Conservation (phyloP, 1,284 basidiomycete species). For the Phellopilus nigrolimitatus region DNA sequence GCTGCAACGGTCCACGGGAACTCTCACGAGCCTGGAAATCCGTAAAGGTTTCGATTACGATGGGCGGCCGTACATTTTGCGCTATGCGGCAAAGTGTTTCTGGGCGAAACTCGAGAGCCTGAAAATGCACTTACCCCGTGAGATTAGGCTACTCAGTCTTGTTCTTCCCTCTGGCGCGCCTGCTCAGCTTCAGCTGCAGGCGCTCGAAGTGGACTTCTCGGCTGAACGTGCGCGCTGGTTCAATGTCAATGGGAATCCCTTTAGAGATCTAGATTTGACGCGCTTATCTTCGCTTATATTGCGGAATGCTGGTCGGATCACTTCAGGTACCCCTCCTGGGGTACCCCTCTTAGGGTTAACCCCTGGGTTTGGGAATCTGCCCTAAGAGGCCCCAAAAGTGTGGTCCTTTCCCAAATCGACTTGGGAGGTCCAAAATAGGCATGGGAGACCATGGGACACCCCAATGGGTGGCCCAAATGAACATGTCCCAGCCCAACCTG, state of each 20-base stretch:
- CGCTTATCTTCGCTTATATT: too few relatives aligned
- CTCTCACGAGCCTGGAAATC: background rate
- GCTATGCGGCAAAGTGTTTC: background rate
- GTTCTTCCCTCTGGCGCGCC: background rate
- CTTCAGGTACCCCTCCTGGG: too few relatives aligned
- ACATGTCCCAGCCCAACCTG: too few relatives aligned
- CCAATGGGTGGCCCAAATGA: too few relatives aligned
- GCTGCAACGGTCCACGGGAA: background rate
- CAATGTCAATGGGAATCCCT: background rate
- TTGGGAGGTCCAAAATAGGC: too few relatives aligned
- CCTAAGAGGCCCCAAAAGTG: too few relatives aligned
- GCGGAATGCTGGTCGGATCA: too few relatives aligned
- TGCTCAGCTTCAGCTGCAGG: background rate
- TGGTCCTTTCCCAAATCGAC: too few relatives aligned
- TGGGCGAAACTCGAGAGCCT: conserved; percentile 1
- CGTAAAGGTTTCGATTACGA: background rate
- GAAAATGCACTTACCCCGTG: background rate
- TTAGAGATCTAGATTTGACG: too few relatives aligned
- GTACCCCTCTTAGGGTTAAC: too few relatives aligned
- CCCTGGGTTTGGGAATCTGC: too few relatives aligned
- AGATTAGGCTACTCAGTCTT: background rate
- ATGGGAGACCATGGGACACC: too few relatives aligned
- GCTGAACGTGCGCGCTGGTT: background rate
- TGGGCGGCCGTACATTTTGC: background rate
- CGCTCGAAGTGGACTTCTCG: background rate